These are phyloP conservation scores for Phytophthora niederhauseri DNA, from an alignment of 352 stramenopile genomes.

Conservation along the genomic window DNA sequence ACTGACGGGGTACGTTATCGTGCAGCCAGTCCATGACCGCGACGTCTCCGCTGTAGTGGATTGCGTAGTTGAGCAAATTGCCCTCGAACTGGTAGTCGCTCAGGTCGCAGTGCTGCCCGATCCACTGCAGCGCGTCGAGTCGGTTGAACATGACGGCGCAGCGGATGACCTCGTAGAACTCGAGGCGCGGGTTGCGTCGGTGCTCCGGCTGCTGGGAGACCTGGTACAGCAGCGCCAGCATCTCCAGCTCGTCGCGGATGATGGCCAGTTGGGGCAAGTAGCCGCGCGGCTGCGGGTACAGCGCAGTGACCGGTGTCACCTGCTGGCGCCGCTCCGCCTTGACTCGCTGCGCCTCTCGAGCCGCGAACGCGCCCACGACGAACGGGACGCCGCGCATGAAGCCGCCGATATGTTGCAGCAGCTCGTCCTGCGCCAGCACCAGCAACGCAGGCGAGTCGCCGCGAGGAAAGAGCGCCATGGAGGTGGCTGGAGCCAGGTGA, in stretches of 20 bases:
- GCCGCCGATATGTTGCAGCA: slow-evolving; percentile 30
- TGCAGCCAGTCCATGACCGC: slow-evolving; percentile 37
- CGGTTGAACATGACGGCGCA: slow-evolving; percentile 40
- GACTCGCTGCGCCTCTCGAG: slow-evolving; percentile 9
- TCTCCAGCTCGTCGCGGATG: slow-evolving; percentile 28
- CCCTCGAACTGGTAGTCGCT: slow-evolving; percentile 35
- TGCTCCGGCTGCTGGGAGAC: slow-evolving; percentile 26
- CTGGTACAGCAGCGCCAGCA: slow-evolving; percentile 22
- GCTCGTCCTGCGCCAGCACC: slow-evolving; percentile 31
- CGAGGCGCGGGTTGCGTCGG: slow-evolving; percentile 23
- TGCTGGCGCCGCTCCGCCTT: neutral
- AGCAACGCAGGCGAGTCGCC: slow-evolving; percentile 24
- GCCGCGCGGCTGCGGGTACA: slow-evolving; percentile 38
- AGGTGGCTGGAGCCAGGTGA: neutral
- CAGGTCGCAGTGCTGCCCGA: slow-evolving; percentile 26
- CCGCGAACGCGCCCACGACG: slow-evolving; percentile 32
- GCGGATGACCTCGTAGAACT: slow-evolving; percentile 42
- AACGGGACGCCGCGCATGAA: slow-evolving; percentile 42
- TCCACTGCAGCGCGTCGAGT: slow-evolving; percentile 30
- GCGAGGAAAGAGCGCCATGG: slow-evolving; percentile 21
- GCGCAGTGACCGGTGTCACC: slow-evolving; percentile 1
- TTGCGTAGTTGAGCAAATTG: slow-evolving; percentile 37
- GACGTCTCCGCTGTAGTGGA: slow-evolving; percentile 32
- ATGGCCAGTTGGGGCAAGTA: slow-evolving; percentile 40
- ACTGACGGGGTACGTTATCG: slow-evolving; percentile 18